Conservation (phyloP, 768 basidiomycete genomes). For the Russula foetens region DNA sequence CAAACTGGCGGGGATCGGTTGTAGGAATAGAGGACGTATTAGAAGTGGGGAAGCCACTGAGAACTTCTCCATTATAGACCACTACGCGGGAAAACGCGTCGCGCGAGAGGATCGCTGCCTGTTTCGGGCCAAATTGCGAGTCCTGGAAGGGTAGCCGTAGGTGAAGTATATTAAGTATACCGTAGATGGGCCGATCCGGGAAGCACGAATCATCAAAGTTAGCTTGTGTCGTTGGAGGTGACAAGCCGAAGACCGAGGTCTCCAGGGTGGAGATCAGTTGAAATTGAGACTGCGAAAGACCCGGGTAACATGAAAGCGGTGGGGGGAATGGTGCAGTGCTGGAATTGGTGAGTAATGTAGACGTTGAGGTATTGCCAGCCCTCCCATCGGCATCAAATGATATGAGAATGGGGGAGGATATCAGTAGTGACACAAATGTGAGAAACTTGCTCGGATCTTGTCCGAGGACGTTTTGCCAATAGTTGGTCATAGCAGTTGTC, state of each 20-base stretch:
- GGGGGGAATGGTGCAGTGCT: conserved; percentile 44
- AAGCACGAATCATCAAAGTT: conserved; percentile 46
- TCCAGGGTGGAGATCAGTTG: conserved; percentile 42
- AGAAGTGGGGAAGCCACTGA: conserved; percentile 40
- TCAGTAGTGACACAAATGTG: conserved; percentile 40
- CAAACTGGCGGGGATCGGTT: conserved; percentile 44
- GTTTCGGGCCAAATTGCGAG: conserved; percentile 34
- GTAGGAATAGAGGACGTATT: conserved; percentile 29
- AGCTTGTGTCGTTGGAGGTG: conserved; percentile 26
- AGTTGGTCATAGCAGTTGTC: conserved; percentile 37
- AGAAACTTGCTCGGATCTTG: conserved; percentile 36
- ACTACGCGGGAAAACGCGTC: conserved; percentile 42
- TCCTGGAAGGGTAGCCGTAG: conserved; percentile 51
- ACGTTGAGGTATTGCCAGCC: conserved; percentile 26
- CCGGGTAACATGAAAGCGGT: conserved; percentile 55
- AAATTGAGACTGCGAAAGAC: conserved; percentile 33
- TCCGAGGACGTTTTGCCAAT: conserved; percentile 47
- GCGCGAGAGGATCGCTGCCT: conserved; percentile 41
- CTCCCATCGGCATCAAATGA: conserved; percentile 48
- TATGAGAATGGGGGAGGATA: conserved; percentile 41
- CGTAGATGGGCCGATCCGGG: conserved; percentile 52
- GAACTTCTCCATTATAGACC: conserved; percentile 41
- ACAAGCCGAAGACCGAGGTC: conserved; percentile 42
- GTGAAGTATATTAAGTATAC: conserved; percentile 48
- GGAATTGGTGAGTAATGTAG: conserved; percentile 35